A percentile compares a stretch with the other conserved stretches of the same genome.
phyloP scores from a whole-genome alignment of 805 yeast species.

The Vanderwaltozyma polyspora region DNA sequence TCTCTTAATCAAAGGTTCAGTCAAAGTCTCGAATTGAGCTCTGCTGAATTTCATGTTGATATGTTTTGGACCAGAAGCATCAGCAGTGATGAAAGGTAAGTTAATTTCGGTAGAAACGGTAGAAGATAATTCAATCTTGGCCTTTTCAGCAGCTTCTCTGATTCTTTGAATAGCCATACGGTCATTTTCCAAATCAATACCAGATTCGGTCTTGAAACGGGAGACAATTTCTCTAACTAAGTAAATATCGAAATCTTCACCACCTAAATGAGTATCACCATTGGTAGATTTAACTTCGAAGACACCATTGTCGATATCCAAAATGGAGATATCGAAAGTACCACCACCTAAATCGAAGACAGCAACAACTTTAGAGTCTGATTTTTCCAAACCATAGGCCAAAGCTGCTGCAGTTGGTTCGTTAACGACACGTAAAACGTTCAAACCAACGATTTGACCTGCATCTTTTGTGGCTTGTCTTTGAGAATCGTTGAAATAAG shows the following conservation, averaged over 20 bases:
- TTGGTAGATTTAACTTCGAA: constrained; percentile 95
- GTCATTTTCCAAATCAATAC: constrained; percentile 46
- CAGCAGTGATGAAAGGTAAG: constrained; percentile 74
- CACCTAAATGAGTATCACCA: constrained; percentile 82
- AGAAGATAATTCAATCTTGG: constrained; percentile 68
- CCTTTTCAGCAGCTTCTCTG: constrained; percentile 75
- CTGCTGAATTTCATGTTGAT: constrained; percentile 55
- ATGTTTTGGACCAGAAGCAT: constrained; percentile 62
- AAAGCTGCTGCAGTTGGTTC: constrained; percentile 91
- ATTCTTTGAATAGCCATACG: constrained; percentile 66
- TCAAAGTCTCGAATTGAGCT: constrained; percentile 59
- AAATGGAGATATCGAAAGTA: constrained; percentile 92
- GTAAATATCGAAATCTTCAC: constrained; percentile 79
- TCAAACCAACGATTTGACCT: constrained; percentile 91
- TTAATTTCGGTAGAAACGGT: constrained; percentile 56
- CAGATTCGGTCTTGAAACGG: constrained; percentile 62
- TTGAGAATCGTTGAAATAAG: constrained; percentile 76
- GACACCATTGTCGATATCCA: constrained; percentile 95
- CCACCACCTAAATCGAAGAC: constrained; percentile 98
- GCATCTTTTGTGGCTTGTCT: constrained; percentile 89
- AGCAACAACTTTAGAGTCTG: constrained; percentile 71
- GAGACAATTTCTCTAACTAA: constrained; percentile 75
- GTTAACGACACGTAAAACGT: constrained; percentile 66
- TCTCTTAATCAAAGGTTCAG: constrained; percentile 55
- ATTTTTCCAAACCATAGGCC: constrained; percentile 85